Evolutionary conservation across 208 protist genomes (phyloP), one percentile per base, ranked within the genome.

Genomic region (Tritrichomonas musculus): DNA sequence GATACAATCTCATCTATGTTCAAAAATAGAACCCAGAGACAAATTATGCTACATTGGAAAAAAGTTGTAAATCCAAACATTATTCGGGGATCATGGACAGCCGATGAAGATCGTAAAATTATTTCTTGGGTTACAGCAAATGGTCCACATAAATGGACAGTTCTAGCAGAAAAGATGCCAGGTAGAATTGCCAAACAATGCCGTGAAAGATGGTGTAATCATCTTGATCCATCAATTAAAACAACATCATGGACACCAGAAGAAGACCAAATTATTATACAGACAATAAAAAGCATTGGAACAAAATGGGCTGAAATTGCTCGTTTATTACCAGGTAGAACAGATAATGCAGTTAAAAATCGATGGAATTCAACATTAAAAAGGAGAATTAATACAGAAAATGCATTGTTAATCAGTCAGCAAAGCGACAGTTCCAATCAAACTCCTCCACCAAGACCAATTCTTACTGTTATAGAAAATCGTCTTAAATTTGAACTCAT

Each of bases 61-160:
- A 77, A 77, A 47, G 69, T 77, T 77, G 69, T 47, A 27, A 77
- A 77, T 47, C 69, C 69, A 44, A 77, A 77, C 33, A 77, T 77
- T 47, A n/a, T 77, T 20, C 25, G 69, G 14, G 69, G 69, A 11
- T 77, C 69, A 36, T 75, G 69, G 69, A 75, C 69, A 44, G 33
- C 14, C 5, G 3, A 44, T 13, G 69, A 75, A 44, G 69, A 75
- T 44, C 22, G 11, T 11, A 20, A 44, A 11, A 4, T 75, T 11
- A 33, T 11, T 44, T 44, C n/a, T 44, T 27, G 13, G 14, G 69
- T 75, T 44, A 17, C 22, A 36, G 3, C 11, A 41, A 44, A 44
- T 44, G 69, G 69, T 11, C 20, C 69, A 13, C 9, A 2, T 13
- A 13, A n/a, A 44, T 75, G 69, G 69, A n/a, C 14, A 13, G 33